These are phyloP conservation scores for Dissophora globulifera DNA, from an alignment of 192 early-diverging fungal genomes.

Conservation along the genomic window DNA sequence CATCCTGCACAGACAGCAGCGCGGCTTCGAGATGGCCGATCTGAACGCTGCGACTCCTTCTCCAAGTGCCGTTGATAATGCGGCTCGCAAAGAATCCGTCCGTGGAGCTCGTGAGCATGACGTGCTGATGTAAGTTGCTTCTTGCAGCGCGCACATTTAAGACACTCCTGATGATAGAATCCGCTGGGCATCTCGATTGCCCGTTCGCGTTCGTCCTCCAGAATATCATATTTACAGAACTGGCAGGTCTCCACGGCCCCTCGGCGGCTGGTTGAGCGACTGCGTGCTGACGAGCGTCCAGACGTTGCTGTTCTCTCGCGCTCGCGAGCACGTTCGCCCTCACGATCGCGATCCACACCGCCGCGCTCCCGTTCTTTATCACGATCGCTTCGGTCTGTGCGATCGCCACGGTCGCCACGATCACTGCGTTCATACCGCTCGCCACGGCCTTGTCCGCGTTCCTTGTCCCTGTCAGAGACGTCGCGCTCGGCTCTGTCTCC, in stretches of 20 bases:
- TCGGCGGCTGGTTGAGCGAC: slow-evolving; percentile 43
- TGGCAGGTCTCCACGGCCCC: slow-evolving; percentile 41
- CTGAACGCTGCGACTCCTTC: slow-evolving; percentile 35
- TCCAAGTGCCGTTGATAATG: slow-evolving; percentile 57
- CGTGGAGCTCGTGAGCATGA: slow-evolving; percentile 66
- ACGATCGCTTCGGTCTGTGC: too few species aligned
- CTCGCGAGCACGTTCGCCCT: slow-evolving; percentile 24
- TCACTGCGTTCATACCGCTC: too few species aligned
- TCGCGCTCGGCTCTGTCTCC: slow-evolving; percentile 5
- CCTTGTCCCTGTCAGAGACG: slow-evolving; percentile 11
- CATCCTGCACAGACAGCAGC: slow-evolving; percentile 39
- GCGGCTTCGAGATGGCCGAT: slow-evolving; percentile 35
- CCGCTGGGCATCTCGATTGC: slow-evolving; percentile 50
- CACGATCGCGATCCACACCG: slow-evolving; percentile 11
- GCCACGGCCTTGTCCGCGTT: slow-evolving; percentile 7
- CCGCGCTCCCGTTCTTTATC: slow-evolving; percentile 27
- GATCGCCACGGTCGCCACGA: slow-evolving; percentile 13
- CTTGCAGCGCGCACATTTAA: slow-evolving; percentile 66
- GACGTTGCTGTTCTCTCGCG: slow-evolving; percentile 19
- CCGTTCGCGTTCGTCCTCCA: slow-evolving; percentile 19
- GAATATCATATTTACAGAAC: slow-evolving; percentile 47
- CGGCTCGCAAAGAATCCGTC: slow-evolving; percentile 69
- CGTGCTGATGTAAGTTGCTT: slow-evolving; percentile 59
- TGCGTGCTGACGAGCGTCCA: slow-evolving; percentile 32
- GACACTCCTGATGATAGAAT: slow-evolving; percentile 65